These are phyloP conservation scores for Moesziomyces aphidis DNA, from an alignment of 1,284 basidiomycete genomes.

Conservation along the genomic window DNA sequence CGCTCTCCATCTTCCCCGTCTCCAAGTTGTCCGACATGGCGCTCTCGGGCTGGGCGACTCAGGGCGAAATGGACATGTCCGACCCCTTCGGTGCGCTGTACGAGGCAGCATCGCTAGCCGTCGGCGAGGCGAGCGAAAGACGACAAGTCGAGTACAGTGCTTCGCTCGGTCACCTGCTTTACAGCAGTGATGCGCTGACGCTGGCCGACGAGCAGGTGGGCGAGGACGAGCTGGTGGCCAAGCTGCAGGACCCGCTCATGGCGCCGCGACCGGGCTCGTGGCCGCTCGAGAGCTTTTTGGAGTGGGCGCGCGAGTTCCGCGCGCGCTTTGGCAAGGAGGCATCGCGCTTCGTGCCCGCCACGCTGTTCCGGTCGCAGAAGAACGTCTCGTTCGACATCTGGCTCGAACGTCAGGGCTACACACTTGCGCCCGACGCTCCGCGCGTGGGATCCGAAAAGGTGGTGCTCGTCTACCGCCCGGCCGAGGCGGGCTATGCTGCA, in stretches of 20 bases:
- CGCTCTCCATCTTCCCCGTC: constrained; percentile 12
- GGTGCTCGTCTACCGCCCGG: constrained; percentile 21
- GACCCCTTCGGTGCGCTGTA: constrained; percentile 25
- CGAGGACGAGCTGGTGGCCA: constrained; percentile 21
- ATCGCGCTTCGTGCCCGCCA: constrained; percentile 33
- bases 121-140: background rate
- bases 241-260: constrained; percentile 33
- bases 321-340: constrained; percentile 27
- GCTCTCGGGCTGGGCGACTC: constrained; percentile 22
- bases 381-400: constrained; percentile 29
- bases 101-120: background rate
- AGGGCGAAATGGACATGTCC: constrained; percentile 7
- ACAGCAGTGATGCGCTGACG: constrained; percentile 16
- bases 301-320: constrained; percentile 35
- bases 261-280: constrained; percentile 34
- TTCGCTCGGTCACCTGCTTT: constrained; percentile 35
- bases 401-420: constrained; percentile 33
- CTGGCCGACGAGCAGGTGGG: constrained; percentile 28
- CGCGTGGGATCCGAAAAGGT: constrained; percentile 7
- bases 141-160: constrained; percentile 24
- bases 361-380: constrained; percentile 42
- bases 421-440: background rate
- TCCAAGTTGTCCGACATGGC: constrained; percentile 18
- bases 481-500: constrained; percentile 4
- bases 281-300: constrained; percentile 21